Evolutionary conservation across 768 basidiomycete genomes (phyloP).

Genomic region (Leucosporidium creatinivorum): DNA sequence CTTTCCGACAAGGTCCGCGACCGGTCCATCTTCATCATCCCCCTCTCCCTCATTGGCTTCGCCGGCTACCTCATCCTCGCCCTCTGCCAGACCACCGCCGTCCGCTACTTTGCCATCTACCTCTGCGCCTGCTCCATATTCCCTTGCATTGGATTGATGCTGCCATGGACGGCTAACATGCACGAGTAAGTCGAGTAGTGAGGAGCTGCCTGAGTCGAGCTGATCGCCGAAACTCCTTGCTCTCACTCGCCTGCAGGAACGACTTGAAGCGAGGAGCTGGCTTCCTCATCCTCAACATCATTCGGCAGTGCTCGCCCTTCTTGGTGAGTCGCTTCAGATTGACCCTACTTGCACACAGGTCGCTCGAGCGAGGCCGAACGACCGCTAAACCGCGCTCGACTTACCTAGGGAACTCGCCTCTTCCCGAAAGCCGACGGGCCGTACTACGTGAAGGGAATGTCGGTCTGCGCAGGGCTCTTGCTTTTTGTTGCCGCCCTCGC

Average conservation of each 20-base stretch:
- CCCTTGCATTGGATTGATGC: slow-evolving; percentile 11
- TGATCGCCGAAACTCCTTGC: no score
- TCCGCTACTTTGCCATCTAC: slow-evolving; percentile 11
- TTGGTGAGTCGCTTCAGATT: not conserved
- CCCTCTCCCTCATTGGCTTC: not conserved
- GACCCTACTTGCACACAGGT: no score
- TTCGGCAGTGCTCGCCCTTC: slow-evolving; percentile 1
- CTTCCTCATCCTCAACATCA: slow-evolving; percentile 17
- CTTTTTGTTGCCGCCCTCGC: not conserved
- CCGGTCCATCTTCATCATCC: slow-evolving; percentile 20
- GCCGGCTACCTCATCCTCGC: slow-evolving; percentile 17
- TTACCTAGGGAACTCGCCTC: not conserved
- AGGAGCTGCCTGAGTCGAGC: no score
- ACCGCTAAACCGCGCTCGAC: no score
- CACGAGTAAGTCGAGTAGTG: not conserved
- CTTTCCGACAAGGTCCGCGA: slow-evolving; percentile 1
- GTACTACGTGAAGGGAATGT: slow-evolving; percentile 21
- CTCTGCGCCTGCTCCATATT: slow-evolving; percentile 6
- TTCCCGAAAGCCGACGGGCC: slow-evolving; percentile 7
- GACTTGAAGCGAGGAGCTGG: slow-evolving; percentile 14
- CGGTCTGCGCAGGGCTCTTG: slow-evolving; percentile 9
- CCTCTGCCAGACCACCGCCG: not conserved
- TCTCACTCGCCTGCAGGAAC: not conserved
- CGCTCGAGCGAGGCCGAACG: no score
- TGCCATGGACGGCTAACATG: slow-evolving; percentile 3